Evolutionary conservation across 208 protist genomes (phyloP).

Genomic region (Leishmania gerbilli): DNA sequence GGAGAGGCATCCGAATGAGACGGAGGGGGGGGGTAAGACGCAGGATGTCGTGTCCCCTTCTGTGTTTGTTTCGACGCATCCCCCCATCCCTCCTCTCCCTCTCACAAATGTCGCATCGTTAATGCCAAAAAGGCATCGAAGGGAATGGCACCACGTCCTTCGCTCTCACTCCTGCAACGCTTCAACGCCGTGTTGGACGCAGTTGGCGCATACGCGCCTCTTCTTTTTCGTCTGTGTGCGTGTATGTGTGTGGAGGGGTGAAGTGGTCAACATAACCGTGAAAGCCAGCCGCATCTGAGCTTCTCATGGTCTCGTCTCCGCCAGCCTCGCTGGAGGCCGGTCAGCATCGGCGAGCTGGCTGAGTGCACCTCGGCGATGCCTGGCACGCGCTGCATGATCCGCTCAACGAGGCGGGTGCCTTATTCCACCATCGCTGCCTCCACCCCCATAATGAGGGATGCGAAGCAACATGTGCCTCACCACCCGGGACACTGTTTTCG

Average conservation of each 20-base stretch:
- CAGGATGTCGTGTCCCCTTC: background rate
- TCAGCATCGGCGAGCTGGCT: slow-evolving; percentile 24
- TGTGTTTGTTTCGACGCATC: background rate
- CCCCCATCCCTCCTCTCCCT: background rate
- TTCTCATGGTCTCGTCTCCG: background rate
- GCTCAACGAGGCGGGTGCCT: slow-evolving; percentile 39
- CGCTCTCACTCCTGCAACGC: background rate
- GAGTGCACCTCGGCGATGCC: slow-evolving; percentile 27
- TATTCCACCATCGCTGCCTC: slow-evolving; percentile 46
- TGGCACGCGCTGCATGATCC: slow-evolving; percentile 45
- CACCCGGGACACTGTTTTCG: slow-evolving; percentile 36
- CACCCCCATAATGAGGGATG: slow-evolving; percentile 40
- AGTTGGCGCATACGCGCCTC: background rate
- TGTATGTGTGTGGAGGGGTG: background rate
- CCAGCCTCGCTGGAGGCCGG: slow-evolving; percentile 20
- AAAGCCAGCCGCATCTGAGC: background rate
- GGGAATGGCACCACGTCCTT: background rate
- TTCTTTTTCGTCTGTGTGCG: background rate
- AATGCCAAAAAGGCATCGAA: background rate
- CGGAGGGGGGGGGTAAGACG: background rate
- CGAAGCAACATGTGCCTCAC: slow-evolving; percentile 51
- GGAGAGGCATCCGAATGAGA: background rate
- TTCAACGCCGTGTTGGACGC: background rate
- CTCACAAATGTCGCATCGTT: background rate
- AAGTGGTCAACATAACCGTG: background rate